phyloP scores from a whole-genome alignment of 192 early-diverging fungal species.

The Dispira simplex region DNA sequence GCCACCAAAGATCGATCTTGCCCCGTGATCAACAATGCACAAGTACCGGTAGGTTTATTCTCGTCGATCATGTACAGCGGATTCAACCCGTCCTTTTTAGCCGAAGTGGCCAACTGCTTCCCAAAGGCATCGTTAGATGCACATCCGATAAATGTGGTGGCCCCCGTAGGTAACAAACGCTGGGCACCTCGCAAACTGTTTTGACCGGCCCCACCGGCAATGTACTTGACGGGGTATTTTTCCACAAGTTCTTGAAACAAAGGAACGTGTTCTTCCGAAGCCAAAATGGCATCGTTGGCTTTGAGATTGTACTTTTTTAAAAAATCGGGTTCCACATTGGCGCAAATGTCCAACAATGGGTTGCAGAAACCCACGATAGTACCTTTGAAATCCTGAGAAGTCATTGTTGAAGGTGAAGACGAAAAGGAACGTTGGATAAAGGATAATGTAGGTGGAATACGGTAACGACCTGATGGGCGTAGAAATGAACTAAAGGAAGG shows the following conservation, averaged over 20 bases:
- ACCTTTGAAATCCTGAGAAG: conserved; percentile 23
- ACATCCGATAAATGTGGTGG: conserved; percentile 86
- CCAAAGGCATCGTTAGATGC: conserved; percentile 79
- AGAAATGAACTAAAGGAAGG: too few relatives aligned
- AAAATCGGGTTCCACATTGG: conserved; percentile 51
- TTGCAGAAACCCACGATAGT: conserved; percentile 89
- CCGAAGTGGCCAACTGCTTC: conserved; percentile 54
- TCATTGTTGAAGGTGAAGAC: too few relatives aligned
- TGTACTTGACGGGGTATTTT: conserved; percentile 58
- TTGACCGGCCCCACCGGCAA: conserved; percentile 94
- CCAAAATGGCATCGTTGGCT: conserved; percentile 92
- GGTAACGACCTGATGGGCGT: too few relatives aligned
- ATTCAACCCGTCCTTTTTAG: conserved; percentile 66
- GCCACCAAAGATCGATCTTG: conserved; percentile 79
- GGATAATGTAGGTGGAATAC: too few relatives aligned
- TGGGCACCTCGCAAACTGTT: conserved; percentile 87
- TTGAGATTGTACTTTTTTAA: conserved; percentile 80
- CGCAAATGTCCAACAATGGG: conserved; percentile 95
- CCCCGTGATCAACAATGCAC: conserved; percentile 90
- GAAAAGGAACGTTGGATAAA: too few relatives aligned
- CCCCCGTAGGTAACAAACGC: conserved; percentile 74
- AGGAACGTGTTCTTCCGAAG: conserved; percentile 71
- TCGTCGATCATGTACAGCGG: conserved; percentile 76
- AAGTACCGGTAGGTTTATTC: conserved; percentile 79
- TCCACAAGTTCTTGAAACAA: conserved; percentile 64